A percentile compares a stretch with the other conserved stretches of the same genome.
These are phyloP conservation scores for Clarireedia monteithiana DNA, from an alignment of 2,329 filamentous ascomycete genomes.

Conservation along the genomic window DNA sequence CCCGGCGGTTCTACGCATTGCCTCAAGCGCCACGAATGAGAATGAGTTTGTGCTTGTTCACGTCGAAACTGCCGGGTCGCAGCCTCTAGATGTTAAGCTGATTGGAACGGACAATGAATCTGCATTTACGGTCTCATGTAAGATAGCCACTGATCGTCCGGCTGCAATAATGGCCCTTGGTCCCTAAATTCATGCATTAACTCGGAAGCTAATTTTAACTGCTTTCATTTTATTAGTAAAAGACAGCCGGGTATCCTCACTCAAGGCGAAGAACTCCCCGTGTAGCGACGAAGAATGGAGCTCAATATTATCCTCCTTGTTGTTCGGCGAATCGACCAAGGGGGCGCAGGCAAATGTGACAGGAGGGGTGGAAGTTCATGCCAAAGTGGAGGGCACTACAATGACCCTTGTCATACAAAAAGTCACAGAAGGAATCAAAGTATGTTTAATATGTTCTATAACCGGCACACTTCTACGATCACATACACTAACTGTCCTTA, in stretches of 20 bases:
- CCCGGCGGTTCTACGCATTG: slow-evolving; percentile 45
- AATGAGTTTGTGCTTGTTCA: slow-evolving; percentile 53
- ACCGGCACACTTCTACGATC: slow-evolving; percentile 2
- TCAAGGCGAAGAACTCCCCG: slow-evolving; percentile 46
- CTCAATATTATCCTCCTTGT: slow-evolving; percentile 46
- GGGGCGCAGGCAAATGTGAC: slow-evolving; percentile 43
- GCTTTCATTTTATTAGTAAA: slow-evolving; percentile 37
- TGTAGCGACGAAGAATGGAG: slow-evolving; percentile 60
- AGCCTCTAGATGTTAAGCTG: slow-evolving; percentile 55
- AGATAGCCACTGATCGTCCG: slow-evolving; percentile 20
- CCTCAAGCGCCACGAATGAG: slow-evolving; percentile 28
- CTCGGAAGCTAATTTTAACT: slow-evolving; percentile 20
- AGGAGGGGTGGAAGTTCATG: slow-evolving; percentile 54
- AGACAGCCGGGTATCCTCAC: slow-evolving; percentile 44
- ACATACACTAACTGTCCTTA: slow-evolving; percentile 27
- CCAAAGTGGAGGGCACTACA: slow-evolving; percentile 44
- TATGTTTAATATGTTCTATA: slow-evolving; percentile 30
- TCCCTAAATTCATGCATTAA: slow-evolving; percentile 25
- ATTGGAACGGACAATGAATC: slow-evolving; percentile 51
- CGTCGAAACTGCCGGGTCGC: slow-evolving; percentile 41
- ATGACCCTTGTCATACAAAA: slow-evolving; percentile 59
- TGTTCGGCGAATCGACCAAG: slow-evolving; percentile 39
- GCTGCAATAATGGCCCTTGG: slow-evolving; percentile 13
- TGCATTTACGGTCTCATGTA: slow-evolving; percentile 24
- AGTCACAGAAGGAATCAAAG: slow-evolving; percentile 60